Conservation (phyloP, 257 asterid species). For the Vinca minor region DNA sequence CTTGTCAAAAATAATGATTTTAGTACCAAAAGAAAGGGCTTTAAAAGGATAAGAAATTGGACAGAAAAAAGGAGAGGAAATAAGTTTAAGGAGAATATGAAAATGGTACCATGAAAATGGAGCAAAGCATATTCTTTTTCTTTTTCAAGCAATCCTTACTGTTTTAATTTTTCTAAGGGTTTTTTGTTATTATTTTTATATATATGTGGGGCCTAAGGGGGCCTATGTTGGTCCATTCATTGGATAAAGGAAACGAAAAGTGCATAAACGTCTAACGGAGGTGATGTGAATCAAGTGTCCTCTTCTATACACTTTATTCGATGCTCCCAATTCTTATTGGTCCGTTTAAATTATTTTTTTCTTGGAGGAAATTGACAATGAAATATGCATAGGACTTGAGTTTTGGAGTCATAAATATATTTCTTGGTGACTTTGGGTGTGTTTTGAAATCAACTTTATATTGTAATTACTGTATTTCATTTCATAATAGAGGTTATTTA, state of each 20-base stretch:
- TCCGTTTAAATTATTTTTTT: background rate
- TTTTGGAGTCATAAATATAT: too few species aligned
- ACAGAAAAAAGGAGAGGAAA: constrained; percentile 1
- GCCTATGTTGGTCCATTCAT: constrained; percentile 1
- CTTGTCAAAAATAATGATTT: constrained; percentile 5
- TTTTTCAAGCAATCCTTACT: constrained; percentile 2
- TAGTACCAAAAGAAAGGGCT: background rate
- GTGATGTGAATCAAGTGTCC: constrained; percentile 13
- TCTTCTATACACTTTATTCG: background rate
- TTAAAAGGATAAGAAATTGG: constrained; percentile 4
- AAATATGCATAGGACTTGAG: too few species aligned
- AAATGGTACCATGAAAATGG: constrained; percentile 34
- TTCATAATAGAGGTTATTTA: too few species aligned
- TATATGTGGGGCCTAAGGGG: constrained; percentile 1
- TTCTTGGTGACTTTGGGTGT: too few species aligned
- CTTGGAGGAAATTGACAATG: too few species aligned
- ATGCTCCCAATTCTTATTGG: background rate
- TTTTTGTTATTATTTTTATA: background rate
- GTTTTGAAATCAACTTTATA: too few species aligned
- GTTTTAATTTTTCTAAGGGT: background rate
- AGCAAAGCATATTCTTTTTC: constrained; percentile 69
- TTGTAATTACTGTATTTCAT: too few species aligned
- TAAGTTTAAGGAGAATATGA: constrained; percentile 2
- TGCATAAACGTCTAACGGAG: constrained; percentile 10
- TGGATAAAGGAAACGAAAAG: constrained; percentile 18